Evolutionary conservation across 1,284 basidiomycete species (phyloP).

Genomic region (Albatrellus sp.): DNA sequence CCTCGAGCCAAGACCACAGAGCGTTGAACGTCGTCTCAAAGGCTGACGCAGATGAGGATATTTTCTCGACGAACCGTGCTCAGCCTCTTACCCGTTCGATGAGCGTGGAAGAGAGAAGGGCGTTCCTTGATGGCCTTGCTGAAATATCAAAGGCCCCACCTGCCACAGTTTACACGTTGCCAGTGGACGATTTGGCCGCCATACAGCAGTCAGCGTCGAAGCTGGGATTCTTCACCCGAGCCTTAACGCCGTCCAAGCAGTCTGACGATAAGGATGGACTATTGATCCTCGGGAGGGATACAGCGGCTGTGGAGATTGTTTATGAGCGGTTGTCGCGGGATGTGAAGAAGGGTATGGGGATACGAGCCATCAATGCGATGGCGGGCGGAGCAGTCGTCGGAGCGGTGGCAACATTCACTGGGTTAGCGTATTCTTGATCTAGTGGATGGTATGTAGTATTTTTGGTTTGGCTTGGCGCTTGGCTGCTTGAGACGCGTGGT

Average conservation of each 20-base stretch:
- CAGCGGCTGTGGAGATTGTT: constrained; percentile 23
- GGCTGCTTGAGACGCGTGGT: too few species aligned
- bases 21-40: not conserved
- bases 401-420: constrained; percentile 12
- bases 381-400: constrained; percentile 11
- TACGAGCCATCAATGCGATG: constrained; percentile 4
- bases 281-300: constrained; percentile 38
- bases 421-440: constrained; percentile 4
- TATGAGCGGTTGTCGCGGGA: constrained; percentile 5
- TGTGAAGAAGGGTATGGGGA: constrained; percentile 1
- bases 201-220: constrained; percentile 27
- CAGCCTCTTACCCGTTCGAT: constrained; percentile 29
- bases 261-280: constrained; percentile 24
- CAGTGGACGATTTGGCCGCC: constrained; percentile 26
- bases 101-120: constrained; percentile 36
- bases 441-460: not conserved
- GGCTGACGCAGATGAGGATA: constrained; percentile 4
- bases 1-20: constrained; percentile 9
- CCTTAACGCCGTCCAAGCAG: constrained; percentile 17
- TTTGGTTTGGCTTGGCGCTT: not conserved
- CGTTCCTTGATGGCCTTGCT: constrained; percentile 33
- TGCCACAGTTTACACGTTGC: constrained; percentile 35
- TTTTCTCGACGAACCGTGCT: constrained; percentile 4
- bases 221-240: constrained; percentile 29
- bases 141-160: constrained; percentile 22